A percentile compares a stretch with the other conserved stretches of the same genome.
These are phyloP conservation scores for Populus alba DNA, from an alignment of 345 rosid species.

Conservation along the genomic window DNA sequence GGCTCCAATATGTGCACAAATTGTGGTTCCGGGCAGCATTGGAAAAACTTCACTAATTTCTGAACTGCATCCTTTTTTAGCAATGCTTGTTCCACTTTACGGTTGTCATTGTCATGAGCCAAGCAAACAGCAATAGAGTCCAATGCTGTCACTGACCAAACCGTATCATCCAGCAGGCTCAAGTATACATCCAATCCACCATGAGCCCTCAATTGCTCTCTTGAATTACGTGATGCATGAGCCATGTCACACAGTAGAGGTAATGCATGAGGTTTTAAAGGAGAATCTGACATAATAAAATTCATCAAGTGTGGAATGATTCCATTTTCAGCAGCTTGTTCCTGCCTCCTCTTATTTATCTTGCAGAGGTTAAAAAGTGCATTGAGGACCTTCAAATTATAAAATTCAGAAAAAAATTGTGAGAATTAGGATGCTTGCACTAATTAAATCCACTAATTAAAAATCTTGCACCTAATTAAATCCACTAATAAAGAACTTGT, in stretches of 20 bases:
- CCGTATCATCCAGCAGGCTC: slow-evolving; percentile 81
- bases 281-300: slow-evolving; percentile 72
- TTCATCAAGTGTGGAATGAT: slow-evolving; percentile 95
- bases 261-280: slow-evolving; percentile 77
- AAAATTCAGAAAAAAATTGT: slow-evolving; percentile 1
- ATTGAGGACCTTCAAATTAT: slow-evolving; percentile 71
- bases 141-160: slow-evolving; percentile 91
- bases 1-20: slow-evolving; percentile 98
- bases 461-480: not conserved
- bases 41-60: slow-evolving; percentile 86
- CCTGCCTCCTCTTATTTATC: slow-evolving; percentile 98
- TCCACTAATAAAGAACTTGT: not conserved
- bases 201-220: slow-evolving; percentile 96
- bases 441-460: not conserved
- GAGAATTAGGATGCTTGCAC: not conserved
- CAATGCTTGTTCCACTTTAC: slow-evolving; percentile 92
- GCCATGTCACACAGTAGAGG: slow-evolving; percentile 99
- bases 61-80: slow-evolving; percentile 84
- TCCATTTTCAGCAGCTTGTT: slow-evolving; percentile 99
- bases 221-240: slow-evolving; percentile 94
- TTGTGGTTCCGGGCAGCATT: slow-evolving; percentile 89
- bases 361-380: slow-evolving; percentile 96
- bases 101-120: slow-evolving; percentile 95
- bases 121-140: slow-evolving; percentile 96
- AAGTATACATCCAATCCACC: slow-evolving; percentile 92